Conservation (phyloP, 805 yeast species). For the Candida morakotiae region DNA sequence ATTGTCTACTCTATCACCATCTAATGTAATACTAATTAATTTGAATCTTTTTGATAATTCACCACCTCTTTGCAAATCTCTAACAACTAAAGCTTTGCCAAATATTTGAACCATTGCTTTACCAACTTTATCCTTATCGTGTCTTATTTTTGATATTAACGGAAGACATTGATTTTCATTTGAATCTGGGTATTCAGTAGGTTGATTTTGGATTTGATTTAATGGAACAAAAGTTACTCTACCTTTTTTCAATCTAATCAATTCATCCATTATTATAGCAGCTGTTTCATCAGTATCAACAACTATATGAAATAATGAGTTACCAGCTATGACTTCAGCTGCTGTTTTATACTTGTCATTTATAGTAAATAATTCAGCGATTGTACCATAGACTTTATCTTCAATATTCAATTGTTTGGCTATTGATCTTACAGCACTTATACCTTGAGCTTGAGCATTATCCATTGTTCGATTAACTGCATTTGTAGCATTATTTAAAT, state of each 20-base stretch:
- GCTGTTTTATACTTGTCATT: conserved; percentile 82
- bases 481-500: conserved; percentile 54
- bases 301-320: conserved; percentile 78
- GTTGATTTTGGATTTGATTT: conserved; percentile 51
- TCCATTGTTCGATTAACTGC: conserved; percentile 71
- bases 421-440: conserved; percentile 64
- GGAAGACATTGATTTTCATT: conserved; percentile 64
- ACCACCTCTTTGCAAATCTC: conserved; percentile 62
- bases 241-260: conserved; percentile 67
- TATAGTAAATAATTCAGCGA: conserved; percentile 79
- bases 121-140: conserved; percentile 46
- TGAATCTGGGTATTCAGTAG: conserved; percentile 54
- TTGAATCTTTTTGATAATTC: conserved; percentile 58
- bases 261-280: conserved; percentile 68
- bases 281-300: conserved; percentile 89
- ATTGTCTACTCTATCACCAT: conserved; percentile 85
- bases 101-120: conserved; percentile 77
- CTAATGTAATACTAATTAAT: conserved; percentile 78
- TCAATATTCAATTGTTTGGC: conserved; percentile 54
- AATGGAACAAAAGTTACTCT: conserved; percentile 90
- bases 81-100: conserved; percentile 75
- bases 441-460: conserved; percentile 63
- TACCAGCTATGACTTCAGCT: conserved; percentile 87
- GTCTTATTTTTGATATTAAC: conserved; percentile 68
- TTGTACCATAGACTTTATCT: conserved; percentile 70